Evolutionary conservation across 768 basidiomycete genomes (phyloP), one percentile per base, ranked within the genome.

Genomic region (Favolaschia claudopus): DNA sequence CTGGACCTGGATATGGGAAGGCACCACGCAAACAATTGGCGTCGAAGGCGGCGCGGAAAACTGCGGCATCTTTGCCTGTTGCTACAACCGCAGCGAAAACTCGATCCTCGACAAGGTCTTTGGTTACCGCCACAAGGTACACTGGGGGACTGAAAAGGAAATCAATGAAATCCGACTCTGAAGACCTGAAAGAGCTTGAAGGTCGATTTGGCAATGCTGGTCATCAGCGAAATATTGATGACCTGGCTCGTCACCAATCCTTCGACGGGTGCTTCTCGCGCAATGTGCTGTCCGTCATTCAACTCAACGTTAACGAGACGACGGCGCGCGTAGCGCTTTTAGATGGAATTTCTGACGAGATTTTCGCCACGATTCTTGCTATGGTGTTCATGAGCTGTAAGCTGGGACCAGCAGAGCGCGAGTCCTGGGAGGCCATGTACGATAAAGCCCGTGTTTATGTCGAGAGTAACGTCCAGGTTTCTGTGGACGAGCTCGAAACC

Each of bases 231-330:
- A 8, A 37, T 31, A 7, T 66, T 36, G 62, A 66, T 19, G 39
- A 13, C 5, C 62, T 66, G 6, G 65, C 65, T 3, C 62, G 65
- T n/a, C 24, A 55, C 24, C 65, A 66, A 40, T 31, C 58, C 13
- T 66, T 66, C 49, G 58, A 63, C 38, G 65, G 62, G 20, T 45
- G 62, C 42, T 66, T 66, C 51, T 63, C 65, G 0, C 46, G 49
- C 27, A 54, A 34, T 5, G 57, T 62, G 19, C 49, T 66, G 1
- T 19, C 49, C 1, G 42, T 60, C 20, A 32, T 66, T 10, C 42
- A 13, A n/a, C 57, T 56, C 24, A 39, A 8, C 19, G 20, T 32
- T 15, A 46, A 58, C 31, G 22, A 34, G 13, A 20, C 34, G 2
- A n/a, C 32, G 10, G 55, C 39, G 6, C 50, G 42, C 7, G 34